phyloP scores from a whole-genome alignment of 768 basidiomycete species.

The Termitomyces sp. region DNA sequence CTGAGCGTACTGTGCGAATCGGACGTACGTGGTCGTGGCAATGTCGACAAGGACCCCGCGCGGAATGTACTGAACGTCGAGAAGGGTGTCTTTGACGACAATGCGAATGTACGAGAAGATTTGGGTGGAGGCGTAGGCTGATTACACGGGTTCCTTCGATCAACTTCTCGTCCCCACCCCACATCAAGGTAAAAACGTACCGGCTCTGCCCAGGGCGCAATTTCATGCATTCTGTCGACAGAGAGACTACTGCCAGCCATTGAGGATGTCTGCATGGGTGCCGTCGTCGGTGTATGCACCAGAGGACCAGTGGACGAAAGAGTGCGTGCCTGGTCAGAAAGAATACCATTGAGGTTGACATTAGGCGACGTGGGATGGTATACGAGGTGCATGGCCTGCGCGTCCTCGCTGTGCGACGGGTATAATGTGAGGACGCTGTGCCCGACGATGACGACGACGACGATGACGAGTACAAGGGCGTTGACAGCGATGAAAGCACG shows the following conservation, averaged over 20 bases:
- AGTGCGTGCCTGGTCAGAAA: conserved; percentile 4
- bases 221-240: background rate
- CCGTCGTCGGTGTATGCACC: conserved; percentile 3
- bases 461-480: conserved; percentile 1
- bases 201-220: conserved; percentile 15
- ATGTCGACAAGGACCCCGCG: conserved; percentile 24
- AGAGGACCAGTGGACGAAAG: background rate
- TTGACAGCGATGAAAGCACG: conserved; percentile 10
- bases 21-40: conserved; percentile 26
- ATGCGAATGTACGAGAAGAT: conserved; percentile 28
- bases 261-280: background rate
- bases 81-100: conserved; percentile 34
- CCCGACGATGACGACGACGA: conserved; percentile 9
- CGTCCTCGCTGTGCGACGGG: background rate
- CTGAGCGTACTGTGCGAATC: conserved; percentile 29
- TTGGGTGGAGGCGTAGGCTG: conserved; percentile 43
- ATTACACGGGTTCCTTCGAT: background rate
- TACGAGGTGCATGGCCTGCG: conserved; percentile 9
- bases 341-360: background rate
- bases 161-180: background rate
- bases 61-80: conserved; percentile 19
- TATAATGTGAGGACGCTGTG: background rate
- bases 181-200: conserved; percentile 10
- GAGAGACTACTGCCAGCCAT: conserved; percentile 1
- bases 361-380: conserved; percentile 4